Evolutionary conservation across 2,329 filamentous ascomycete genomes (phyloP).

Genomic region (Leptoxyphium fumago): DNA sequence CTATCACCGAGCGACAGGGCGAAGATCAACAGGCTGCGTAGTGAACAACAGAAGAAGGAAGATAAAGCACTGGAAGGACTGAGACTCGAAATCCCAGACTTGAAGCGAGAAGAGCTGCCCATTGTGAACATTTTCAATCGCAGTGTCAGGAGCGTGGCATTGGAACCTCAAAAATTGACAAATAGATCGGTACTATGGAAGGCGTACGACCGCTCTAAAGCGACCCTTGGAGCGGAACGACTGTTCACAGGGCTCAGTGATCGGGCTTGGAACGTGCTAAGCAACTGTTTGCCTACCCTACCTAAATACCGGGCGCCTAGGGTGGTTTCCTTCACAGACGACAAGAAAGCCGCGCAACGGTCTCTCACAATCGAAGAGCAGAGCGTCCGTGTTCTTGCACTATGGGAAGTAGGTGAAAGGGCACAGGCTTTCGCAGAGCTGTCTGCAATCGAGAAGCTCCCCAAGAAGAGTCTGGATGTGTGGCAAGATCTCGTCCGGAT

Average conservation of each 20-base stretch:
- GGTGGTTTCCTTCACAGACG: constrained; percentile 14
- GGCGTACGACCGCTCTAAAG: constrained; percentile 16
- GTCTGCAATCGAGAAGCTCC: constrained; percentile 19
- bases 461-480: constrained; percentile 13
- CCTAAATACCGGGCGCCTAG: constrained; percentile 8
- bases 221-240: constrained; percentile 8
- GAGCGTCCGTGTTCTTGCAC: constrained; percentile 14
- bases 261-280: constrained; percentile 21
- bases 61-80: constrained; percentile 1
- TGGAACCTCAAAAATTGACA: not conserved
- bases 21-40: constrained; percentile 3
- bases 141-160: constrained; percentile 2
- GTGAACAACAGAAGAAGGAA: constrained; percentile 2
- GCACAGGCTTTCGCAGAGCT: constrained; percentile 1
- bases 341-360: constrained; percentile 14
- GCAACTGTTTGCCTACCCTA: constrained; percentile 13
- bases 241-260: constrained; percentile 9
- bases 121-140: constrained; percentile 6
- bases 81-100: constrained; percentile 3
- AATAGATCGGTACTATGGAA: constrained; percentile 15
- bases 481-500: constrained; percentile 44
- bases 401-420: constrained; percentile 14
- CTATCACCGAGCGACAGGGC: constrained; percentile 4
- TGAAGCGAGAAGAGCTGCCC: constrained; percentile 3
- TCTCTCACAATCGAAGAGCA: constrained; percentile 11